Base-by-base conservation (phyloP, 1,139 yeast species). In the Blastobotrys serpentis region DNA sequence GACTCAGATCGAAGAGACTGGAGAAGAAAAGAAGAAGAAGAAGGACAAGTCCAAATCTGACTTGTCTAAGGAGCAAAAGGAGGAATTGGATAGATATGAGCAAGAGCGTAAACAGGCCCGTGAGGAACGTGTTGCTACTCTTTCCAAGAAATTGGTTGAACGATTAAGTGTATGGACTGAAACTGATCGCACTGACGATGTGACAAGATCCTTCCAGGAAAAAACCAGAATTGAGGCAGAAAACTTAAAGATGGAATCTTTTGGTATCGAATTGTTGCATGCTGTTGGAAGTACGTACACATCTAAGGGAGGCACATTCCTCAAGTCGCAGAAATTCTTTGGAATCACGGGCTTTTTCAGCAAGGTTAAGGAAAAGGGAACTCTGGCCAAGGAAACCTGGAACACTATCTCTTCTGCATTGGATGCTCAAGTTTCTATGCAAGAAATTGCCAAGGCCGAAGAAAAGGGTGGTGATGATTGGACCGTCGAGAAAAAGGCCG, bases 231-330 rank as follows among this genome's bases (percentile, higher is more conserved):
- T 84, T 39, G 97, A 90, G 67, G 96, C 96, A 1, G 95, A 89
- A 61, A 77, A 85, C 42, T 76, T 92, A 54, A 90, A 90, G 64
- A 82, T 88, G 86, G 98, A 90, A 68, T 86, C 96, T 46, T 92
- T 90, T 70, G 98, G 98, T 6, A 72, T 89, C 46, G 96, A 90
- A 64, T 84, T 90, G 42, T 76, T 92, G 50, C 97, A 90, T 63
- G 78, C 96, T 1, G 81, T 90, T 50, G 98, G 98, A 14, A 72
- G 77, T 34, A 81, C 86, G 6, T 90, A 90, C 66, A 74, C 76
- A 56, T 76, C 84, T 57, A 88, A 88, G 61, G 86, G 79, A 1
- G 68, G 72, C 38, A 72, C 81, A 13, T 77, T 70, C 52, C 60
- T 82, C 47, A 81, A 81, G 60, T 79, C 89, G 26, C 95, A 87